Base-by-base conservation (phyloP, 2,329 filamentous ascomycete genomes). In the Paramyrothecium sp. region DNA sequence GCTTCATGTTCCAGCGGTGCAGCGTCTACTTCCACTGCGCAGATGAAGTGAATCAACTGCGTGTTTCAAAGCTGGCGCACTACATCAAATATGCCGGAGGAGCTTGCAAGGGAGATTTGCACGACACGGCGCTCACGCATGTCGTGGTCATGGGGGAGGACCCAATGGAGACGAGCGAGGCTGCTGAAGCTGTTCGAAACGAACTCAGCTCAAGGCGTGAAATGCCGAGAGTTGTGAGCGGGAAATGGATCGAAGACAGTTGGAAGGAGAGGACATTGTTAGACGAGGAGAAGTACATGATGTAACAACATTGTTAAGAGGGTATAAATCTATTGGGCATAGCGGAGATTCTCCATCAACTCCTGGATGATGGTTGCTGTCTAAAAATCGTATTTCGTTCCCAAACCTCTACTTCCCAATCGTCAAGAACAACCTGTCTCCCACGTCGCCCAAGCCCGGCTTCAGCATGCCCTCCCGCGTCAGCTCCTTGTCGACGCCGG, bases 381-480 rank as follows among this genome's bases (percentile, higher is more conserved):
- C 26, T 30, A 30, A 30, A 30, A 10, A 30, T 30, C 26, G 4
- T 30, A 30, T 30, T 30, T 30, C 4, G 26, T 10, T 30, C 56
- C 30, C 51, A 54, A 49, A 23, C 13, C n/a, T 33, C 56, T 70
- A 96, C 73, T 96, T 97, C 21, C 92, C 93, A 71, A 94, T 83
- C 0, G 93, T 96, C 76, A 96, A 78, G 75, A 94, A 97, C 74
- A 98, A 73, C 53, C 94, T 80, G 75, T 98, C 94, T 1, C 94
- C 94, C 57, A 97, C 88, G 75, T 97, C 94, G 1, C 93, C 94
- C 61, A 97, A 68, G 0, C 94, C 94, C 0, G 93, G 93, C 78
- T 89, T 90, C 61, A 97, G 88, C 92, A 97, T 97, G 10, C 94
- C 93, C 62, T 81, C 82, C n/a, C 83, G 79, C 62, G 92, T 91